These are phyloP conservation scores for Penicillium longicatenatum DNA, from an alignment of 495 filamentous ascomycete genomes.

Conservation along the genomic window DNA sequence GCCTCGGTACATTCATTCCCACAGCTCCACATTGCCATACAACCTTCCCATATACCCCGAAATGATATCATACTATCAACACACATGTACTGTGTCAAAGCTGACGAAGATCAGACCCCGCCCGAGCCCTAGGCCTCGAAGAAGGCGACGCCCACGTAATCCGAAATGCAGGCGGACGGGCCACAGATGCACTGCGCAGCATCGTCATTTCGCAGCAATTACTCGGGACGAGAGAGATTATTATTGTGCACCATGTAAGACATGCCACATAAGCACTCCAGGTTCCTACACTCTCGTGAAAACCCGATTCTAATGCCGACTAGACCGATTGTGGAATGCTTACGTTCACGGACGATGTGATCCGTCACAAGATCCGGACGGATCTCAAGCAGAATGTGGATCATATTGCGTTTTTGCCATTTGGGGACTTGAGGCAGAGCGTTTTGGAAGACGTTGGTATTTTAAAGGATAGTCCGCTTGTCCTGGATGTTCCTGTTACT, in stretches of 20 bases:
- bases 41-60: no score
- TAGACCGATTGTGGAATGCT: conserved; percentile 76
- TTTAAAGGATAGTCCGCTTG: conserved; percentile 59
- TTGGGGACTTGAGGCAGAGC: conserved; percentile 61
- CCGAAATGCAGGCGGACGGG: conserved; percentile 72
- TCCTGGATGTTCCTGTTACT: conserved; percentile 61
- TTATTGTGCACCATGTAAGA: conserved; percentile 71
- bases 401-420: conserved; percentile 62
- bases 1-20: conserved; percentile 49
- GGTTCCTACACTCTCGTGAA: no score
- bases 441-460: conserved; percentile 67
- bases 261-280: conserved; percentile 40
- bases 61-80: neutral
- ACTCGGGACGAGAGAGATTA: conserved; percentile 74
- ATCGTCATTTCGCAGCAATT: conserved; percentile 81
- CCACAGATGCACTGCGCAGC: conserved; percentile 68
- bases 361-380: conserved; percentile 56
- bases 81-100: no score
- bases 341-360: conserved; percentile 69
- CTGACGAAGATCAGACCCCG: no score
- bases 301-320: no score
- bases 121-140: conserved; percentile 69
- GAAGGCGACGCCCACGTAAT: conserved; percentile 82
- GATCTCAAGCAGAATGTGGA: conserved; percentile 55
- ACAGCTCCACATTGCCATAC: neutral